phyloP scores from a whole-genome alignment of 371 early-diverging fungal genomes.

The Basidiobolus heterosporus region DNA sequence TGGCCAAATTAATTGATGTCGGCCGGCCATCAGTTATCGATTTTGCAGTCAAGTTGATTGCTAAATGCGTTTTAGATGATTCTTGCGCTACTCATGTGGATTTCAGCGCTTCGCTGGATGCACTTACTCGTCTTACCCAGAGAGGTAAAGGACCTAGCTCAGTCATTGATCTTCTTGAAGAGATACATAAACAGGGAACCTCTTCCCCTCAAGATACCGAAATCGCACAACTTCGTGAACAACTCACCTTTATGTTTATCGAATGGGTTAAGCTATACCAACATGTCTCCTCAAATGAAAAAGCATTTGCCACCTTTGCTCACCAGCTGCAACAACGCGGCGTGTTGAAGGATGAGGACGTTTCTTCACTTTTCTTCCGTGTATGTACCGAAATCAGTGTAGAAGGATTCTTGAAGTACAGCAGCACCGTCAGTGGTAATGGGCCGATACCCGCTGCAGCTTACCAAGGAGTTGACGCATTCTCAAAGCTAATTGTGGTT shows the following conservation, averaged over 20 bases:
- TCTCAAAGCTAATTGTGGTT: constrained; percentile 59
- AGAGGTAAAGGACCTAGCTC: constrained; percentile 30
- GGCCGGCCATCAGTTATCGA: constrained; percentile 52
- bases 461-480: constrained; percentile 69
- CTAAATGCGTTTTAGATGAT: constrained; percentile 46
- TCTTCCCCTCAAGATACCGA: too few species aligned
- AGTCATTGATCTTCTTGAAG: constrained; percentile 11
- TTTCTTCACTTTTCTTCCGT: constrained; percentile 72
- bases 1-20: constrained; percentile 63
- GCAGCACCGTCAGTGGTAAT: too few species aligned
- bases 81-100: constrained; percentile 45
- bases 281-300: constrained; percentile 63
- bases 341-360: constrained; percentile 54
- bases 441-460: constrained; percentile 11
- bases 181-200: constrained; percentile 6
- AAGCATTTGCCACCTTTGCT: constrained; percentile 40
- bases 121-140: constrained; percentile 36
- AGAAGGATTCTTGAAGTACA: constrained; percentile 47
- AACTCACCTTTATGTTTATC: constrained; percentile 46
- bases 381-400: constrained; percentile 70
- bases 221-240: constrained; percentile 29
- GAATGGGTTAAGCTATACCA: constrained; percentile 85
- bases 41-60: constrained; percentile 62
- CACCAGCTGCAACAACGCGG: constrained; percentile 53
- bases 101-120: constrained; percentile 54